A percentile compares a stretch with the other conserved stretches of the same genome.
phyloP scores from a whole-genome alignment of 768 basidiomycete genomes.

The Suillus subalutaceus region DNA sequence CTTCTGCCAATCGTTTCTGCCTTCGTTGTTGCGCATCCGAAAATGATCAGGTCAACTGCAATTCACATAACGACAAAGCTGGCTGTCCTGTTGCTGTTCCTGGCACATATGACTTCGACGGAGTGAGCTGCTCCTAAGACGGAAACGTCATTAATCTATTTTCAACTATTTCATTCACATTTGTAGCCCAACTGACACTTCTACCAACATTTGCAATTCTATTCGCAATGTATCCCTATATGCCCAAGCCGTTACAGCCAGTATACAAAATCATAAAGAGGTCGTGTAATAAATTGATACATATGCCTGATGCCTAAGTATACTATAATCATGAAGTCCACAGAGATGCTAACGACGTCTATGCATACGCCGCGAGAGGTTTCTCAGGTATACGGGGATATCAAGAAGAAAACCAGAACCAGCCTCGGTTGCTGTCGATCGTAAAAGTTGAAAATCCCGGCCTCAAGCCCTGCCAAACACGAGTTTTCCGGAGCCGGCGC shows the following conservation, averaged over 20 bases:
- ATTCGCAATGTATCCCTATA: constrained; percentile 4
- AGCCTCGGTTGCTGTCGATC: background rate
- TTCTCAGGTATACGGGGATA: background rate
- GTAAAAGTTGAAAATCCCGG: background rate
- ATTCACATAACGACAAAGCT: constrained; percentile 50
- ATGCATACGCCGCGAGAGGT: background rate
- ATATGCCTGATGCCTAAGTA: constrained; percentile 3
- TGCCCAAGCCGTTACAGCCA: constrained; percentile 1
- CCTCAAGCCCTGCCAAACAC: constrained; percentile 48
- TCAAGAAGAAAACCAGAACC: background rate
- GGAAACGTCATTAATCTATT: background rate
- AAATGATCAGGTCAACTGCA: constrained; percentile 51
- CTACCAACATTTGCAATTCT: background rate
- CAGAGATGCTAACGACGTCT: background rate
- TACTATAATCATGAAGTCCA: background rate
- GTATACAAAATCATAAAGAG: constrained; percentile 8
- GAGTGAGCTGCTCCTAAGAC: constrained; percentile 36
- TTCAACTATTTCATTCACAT: constrained; percentile 2
- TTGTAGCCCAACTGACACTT: too few species aligned
- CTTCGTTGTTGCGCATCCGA: constrained; percentile 46
- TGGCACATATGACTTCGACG: constrained; percentile 49
- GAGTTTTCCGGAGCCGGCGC: constrained; percentile 47
- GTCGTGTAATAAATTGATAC: constrained; percentile 6
- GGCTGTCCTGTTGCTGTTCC: constrained; percentile 48
- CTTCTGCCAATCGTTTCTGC: constrained; percentile 48